phyloP scores from a whole-genome alignment of 2,329 filamentous ascomycete genomes.

The Macrophomina tecta region DNA sequence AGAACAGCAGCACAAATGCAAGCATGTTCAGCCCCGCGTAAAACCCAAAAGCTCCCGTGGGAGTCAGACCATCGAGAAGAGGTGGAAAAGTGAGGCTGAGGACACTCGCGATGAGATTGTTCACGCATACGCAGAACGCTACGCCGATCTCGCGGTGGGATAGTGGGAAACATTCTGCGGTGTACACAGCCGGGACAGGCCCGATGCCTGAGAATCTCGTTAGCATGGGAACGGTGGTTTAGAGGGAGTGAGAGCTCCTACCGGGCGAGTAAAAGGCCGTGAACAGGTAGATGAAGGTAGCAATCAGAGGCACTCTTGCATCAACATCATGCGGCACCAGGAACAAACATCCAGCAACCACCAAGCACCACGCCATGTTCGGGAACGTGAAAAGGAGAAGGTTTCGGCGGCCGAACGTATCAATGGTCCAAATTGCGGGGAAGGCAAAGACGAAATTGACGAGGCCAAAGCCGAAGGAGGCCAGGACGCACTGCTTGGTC shows the following conservation, averaged over 20 bases:
- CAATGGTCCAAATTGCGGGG: slow-evolving; percentile 65
- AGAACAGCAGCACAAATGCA: slow-evolving; percentile 67
- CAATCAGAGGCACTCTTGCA: slow-evolving; percentile 57
- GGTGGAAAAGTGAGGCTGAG: slow-evolving; percentile 67
- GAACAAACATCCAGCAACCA: slow-evolving; percentile 55
- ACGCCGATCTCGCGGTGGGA: slow-evolving; percentile 75
- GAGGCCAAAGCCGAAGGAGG: slow-evolving; percentile 64
- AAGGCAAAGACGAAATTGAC: slow-evolving; percentile 63
- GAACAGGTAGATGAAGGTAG: slow-evolving; percentile 64
- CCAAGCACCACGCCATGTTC: slow-evolving; percentile 57
- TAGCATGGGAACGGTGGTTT: not conserved
- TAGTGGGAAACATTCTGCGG: slow-evolving; percentile 72
- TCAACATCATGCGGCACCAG: slow-evolving; percentile 56
- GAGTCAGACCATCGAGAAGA: slow-evolving; percentile 58
- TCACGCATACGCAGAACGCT: slow-evolving; percentile 71
- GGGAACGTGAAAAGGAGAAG: slow-evolving; percentile 58
- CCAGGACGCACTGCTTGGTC: slow-evolving; percentile 52
- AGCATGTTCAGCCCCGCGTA: slow-evolving; percentile 66
- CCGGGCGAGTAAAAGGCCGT: slow-evolving; percentile 51
- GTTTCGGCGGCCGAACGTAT: slow-evolving; percentile 58
- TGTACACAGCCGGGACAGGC: slow-evolving; percentile 71
- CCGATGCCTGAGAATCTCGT: slow-evolving; percentile 43
- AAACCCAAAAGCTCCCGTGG: slow-evolving; percentile 65
- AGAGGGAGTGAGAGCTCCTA: slow-evolving; percentile 32
- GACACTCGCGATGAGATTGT: slow-evolving; percentile 64